These are phyloP conservation scores for Leccinum arenicola DNA, from an alignment of 768 basidiomycete genomes.

Conservation along the genomic window DNA sequence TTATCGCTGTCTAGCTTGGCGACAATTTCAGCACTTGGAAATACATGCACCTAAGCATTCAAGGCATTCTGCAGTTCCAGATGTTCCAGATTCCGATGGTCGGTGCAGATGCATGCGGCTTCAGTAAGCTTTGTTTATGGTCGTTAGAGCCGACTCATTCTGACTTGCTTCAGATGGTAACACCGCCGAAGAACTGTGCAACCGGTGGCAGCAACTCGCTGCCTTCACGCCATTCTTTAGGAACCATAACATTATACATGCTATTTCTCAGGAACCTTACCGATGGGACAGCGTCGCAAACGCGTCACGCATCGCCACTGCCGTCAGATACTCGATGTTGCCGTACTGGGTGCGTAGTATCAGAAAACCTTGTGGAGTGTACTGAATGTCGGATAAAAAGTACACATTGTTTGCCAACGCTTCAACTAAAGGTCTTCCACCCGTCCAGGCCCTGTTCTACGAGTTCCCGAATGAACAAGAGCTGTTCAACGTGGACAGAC, in stretches of 20 bases:
- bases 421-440: constrained; percentile 62
- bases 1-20: constrained; percentile 46
- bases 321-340: constrained; percentile 65
- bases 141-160: background rate
- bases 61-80: constrained; percentile 81
- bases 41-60: constrained; percentile 66
- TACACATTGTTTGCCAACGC: constrained; percentile 73
- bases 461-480: constrained; percentile 74
- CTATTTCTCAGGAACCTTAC: constrained; percentile 77
- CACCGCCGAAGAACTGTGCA: constrained; percentile 78
- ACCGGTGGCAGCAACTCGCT: constrained; percentile 84
- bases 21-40: constrained; percentile 78
- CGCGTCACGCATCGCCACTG: constrained; percentile 68
- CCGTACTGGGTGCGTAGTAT: constrained; percentile 68
- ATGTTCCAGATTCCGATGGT: constrained; percentile 83
- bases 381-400: constrained; percentile 33
- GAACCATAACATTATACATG: constrained; percentile 68
- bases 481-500: constrained; percentile 56
- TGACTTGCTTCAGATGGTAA: constrained; percentile 41
- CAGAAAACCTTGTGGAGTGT: background rate
- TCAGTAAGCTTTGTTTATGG: constrained; percentile 18
- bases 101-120: constrained; percentile 63
- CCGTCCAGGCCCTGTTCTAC: constrained; percentile 72
- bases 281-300: constrained; percentile 78
- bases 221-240: constrained; percentile 82